Percentiles rank a stretch among this genome's conserved stretches.
These are phyloP conservation scores for Galeopsis tetrahit DNA, from an alignment of 257 asterid genomes.

Conservation along the genomic window DNA sequence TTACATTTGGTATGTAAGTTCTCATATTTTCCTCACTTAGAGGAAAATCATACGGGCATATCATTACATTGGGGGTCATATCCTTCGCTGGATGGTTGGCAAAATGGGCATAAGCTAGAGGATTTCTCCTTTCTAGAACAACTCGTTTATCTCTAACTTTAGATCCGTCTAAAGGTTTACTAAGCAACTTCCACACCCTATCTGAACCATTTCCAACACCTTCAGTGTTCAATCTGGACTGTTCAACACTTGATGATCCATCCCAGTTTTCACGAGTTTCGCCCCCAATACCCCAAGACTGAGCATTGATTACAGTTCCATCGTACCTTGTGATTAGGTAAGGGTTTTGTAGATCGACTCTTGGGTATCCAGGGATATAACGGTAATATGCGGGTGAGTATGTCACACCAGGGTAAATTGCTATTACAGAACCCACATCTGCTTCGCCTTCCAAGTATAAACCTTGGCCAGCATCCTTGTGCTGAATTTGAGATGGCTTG, in stretches of 20 bases:
- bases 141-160: conserved; percentile 47
- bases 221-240: conserved; percentile 32
- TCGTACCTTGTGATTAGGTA: conserved; percentile 89
- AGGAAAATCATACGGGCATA: conserved; percentile 85
- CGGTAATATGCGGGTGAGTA: conserved; percentile 82
- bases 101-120: conserved; percentile 86
- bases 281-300: conserved; percentile 95
- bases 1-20: conserved; percentile 71
- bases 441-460: conserved; percentile 85
- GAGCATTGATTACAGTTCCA: conserved; percentile 83
- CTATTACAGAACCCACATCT: conserved; percentile 73
- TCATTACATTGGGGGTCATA: conserved; percentile 75
- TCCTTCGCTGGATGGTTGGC: conserved; percentile 87
- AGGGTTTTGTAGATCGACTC: conserved; percentile 78
- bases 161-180: conserved; percentile 69
- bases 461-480: conserved; percentile 88
- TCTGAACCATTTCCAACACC: conserved; percentile 59
- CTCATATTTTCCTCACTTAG: conserved; percentile 69
- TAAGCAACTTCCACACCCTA: conserved; percentile 75
- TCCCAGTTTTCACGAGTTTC: conserved; percentile 77
- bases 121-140: conserved; percentile 79
- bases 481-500: conserved; percentile 77
- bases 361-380: conserved; percentile 88
- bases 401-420: conserved; percentile 86
- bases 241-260: conserved; percentile 41